Evolutionary conservation across 2,329 filamentous ascomycete species (phyloP).

Genomic region (Colletotrichum acutatum): DNA sequence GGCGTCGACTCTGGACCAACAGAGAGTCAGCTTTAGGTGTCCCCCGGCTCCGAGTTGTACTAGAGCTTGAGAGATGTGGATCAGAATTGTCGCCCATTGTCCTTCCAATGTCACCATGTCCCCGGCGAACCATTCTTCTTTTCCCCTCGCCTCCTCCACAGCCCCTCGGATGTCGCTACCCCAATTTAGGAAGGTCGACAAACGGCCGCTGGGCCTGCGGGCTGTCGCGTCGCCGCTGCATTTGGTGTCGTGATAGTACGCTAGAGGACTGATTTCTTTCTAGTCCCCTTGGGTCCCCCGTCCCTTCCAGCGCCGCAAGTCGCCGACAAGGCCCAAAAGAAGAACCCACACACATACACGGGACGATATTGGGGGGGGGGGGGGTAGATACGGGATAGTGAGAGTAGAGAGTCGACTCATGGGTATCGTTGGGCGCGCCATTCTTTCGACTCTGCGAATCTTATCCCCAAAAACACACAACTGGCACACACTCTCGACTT

Average conservation of each 20-base stretch:
- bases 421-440: neutral
- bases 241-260: conserved; percentile 34
- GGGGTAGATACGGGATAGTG: neutral
- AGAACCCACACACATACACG: conserved; percentile 15
- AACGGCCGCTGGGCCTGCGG: conserved; percentile 30
- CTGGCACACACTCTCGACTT: neutral
- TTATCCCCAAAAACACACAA: neutral
- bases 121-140: conserved; percentile 34
- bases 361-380: neutral
- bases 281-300: conserved; percentile 13
- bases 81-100: conserved; percentile 8
- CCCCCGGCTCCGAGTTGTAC: neutral
- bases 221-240: conserved; percentile 14
- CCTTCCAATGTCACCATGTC: conserved; percentile 22
- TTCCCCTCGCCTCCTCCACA: conserved; percentile 29
- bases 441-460: neutral
- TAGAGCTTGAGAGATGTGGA: conserved; percentile 13
- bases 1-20: conserved; percentile 2
- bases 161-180: conserved; percentile 35
- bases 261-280: conserved; percentile 23
- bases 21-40: conserved; percentile 10
- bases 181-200: conserved; percentile 35
- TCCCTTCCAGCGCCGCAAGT: conserved; percentile 5
- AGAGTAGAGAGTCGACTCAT: neutral
- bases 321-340: conserved; percentile 8